These are phyloP conservation scores for Rhodofomes roseus DNA, from an alignment of 1,284 basidiomycete genomes.

Conservation along the genomic window DNA sequence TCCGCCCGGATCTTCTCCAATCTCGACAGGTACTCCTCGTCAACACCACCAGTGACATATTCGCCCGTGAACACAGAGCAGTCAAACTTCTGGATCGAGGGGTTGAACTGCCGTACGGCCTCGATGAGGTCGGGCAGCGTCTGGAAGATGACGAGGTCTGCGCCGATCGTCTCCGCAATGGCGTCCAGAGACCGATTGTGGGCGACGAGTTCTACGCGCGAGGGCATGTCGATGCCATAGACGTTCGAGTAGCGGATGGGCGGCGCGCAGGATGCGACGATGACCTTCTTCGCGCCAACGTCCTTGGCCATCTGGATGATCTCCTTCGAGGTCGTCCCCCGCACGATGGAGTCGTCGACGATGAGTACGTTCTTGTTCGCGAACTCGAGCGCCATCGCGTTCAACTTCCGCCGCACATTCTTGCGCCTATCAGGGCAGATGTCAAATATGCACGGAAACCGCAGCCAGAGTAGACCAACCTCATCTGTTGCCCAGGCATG, in stretches of 20 bases:
- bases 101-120: constrained; percentile 89
- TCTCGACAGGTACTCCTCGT: constrained; percentile 77
- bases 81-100: constrained; percentile 79
- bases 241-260: constrained; percentile 96
- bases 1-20: constrained; percentile 84
- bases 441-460: too few relatives aligned
- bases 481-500: constrained; percentile 97
- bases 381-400: constrained; percentile 99
- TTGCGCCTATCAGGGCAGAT: constrained; percentile 50
- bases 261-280: constrained; percentile 96
- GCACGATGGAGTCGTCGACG: constrained; percentile 98
- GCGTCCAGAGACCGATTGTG: constrained; percentile 74
- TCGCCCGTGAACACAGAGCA: constrained; percentile 98
- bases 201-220: constrained; percentile 90
- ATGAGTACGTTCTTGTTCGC: constrained; percentile 89
- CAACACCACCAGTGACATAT: constrained; percentile 96
- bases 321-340: constrained; percentile 98
- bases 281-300: constrained; percentile 96
- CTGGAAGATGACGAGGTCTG: constrained; percentile 97
- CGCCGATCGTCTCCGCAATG: constrained; percentile 86
- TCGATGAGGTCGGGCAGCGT: constrained; percentile 87
- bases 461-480: constrained; percentile 23
- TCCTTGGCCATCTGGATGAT: constrained; percentile 99
- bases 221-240: constrained; percentile 99
- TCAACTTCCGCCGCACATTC: constrained; percentile 95